Evolutionary conservation across 805 yeast species (phyloP).

Genomic region (Suhomyces emberorum): DNA sequence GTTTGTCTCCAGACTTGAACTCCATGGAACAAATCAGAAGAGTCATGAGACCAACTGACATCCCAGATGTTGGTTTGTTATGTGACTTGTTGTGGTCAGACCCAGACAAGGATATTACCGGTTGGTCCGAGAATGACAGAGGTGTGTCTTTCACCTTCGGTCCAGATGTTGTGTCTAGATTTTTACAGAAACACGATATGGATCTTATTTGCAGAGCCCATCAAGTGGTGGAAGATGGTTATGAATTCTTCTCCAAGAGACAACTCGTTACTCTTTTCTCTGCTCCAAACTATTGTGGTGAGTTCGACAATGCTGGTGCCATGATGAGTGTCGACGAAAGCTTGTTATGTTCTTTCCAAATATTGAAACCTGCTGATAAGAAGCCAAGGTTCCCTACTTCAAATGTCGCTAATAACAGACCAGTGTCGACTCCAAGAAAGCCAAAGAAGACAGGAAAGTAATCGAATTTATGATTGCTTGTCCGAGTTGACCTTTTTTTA

Average conservation of each 20-base stretch:
- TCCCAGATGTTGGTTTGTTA: slow-evolving; percentile 94
- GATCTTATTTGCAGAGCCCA: slow-evolving; percentile 98
- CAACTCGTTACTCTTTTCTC: slow-evolving; percentile 93
- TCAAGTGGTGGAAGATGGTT: slow-evolving; percentile 99
- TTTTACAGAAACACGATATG: slow-evolving; percentile 95
- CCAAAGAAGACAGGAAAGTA: slow-evolving; percentile 50
- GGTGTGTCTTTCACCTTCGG: slow-evolving; percentile 99
- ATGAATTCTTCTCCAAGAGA: slow-evolving; percentile 93
- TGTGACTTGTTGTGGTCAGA: slow-evolving; percentile 98
- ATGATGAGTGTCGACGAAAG: slow-evolving; percentile 99
- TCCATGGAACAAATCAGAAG: slow-evolving; percentile 98
- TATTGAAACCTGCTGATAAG: slow-evolving; percentile 97
- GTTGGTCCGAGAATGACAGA: slow-evolving; percentile 99
- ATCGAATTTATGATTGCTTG: slow-evolving; percentile 6
- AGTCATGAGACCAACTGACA: slow-evolving; percentile 98
- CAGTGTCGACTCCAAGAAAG: slow-evolving; percentile 59
- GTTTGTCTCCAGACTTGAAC: slow-evolving; percentile 93
- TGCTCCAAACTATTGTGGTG: slow-evolving; percentile 99
- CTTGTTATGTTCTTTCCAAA: slow-evolving; percentile 92
- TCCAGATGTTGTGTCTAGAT: slow-evolving; percentile 97
- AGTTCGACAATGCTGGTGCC: slow-evolving; percentile 98
- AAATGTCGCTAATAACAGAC: slow-evolving; percentile 42
- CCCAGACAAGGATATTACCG: slow-evolving; percentile 97
- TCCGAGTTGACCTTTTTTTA: neutral
- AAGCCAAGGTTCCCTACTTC: slow-evolving; percentile 65